Evolutionary conservation across 2,329 filamentous ascomycete genomes (phyloP).

Genomic region (Fusarium guadeloupense): DNA sequence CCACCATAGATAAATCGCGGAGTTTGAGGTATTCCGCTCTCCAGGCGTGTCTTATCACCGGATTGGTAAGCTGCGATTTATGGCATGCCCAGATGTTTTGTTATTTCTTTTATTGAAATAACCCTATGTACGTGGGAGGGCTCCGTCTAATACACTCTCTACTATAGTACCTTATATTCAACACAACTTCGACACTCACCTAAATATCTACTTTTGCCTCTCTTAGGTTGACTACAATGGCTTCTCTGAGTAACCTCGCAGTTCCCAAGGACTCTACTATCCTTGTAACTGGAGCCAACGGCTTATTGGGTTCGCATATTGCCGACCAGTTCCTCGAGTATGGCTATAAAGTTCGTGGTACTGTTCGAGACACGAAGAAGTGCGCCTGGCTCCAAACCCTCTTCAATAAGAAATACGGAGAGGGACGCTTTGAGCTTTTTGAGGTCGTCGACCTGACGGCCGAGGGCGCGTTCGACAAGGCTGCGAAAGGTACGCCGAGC

Average conservation of each 20-base stretch:
- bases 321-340: conserved; percentile 50
- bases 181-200: no score
- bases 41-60: no score
- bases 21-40: no score
- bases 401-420: conserved; percentile 47
- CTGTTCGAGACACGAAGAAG: conserved; percentile 49
- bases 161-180: no score
- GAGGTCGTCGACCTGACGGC: conserved; percentile 48
- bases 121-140: no score
- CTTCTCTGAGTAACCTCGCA: conserved; percentile 27
- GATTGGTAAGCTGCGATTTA: no score
- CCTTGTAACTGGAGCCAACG: conserved; percentile 56
- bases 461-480: conserved; percentile 40
- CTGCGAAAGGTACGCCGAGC: conserved; percentile 44
- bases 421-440: conserved; percentile 48
- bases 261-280: conserved; percentile 45
- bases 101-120: no score
- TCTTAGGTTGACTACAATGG: no score
- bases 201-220: no score
- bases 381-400: conserved; percentile 44
- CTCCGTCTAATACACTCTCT: no score
- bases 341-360: conserved; percentile 57
- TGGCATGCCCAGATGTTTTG: no score
- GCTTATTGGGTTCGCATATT: conserved; percentile 53
- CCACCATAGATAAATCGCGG: no score